Conservation (phyloP, 2,329 filamentous ascomycete species). For the Stemphylium beticola region DNA sequence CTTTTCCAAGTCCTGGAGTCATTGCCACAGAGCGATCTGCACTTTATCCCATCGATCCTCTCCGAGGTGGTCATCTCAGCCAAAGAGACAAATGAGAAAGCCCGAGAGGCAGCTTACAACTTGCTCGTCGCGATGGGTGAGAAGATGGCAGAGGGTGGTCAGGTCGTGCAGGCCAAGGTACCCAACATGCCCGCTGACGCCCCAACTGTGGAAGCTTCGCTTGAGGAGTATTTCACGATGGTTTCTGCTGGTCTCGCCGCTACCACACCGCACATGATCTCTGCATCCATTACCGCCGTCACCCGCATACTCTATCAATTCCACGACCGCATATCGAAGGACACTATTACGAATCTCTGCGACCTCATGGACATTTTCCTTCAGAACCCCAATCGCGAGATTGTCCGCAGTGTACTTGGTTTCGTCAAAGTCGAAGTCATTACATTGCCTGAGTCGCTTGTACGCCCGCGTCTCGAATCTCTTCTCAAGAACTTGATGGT, state of each 20-base stretch:
- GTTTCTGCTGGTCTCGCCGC: conserved; percentile 93
- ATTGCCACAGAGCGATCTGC: conserved; percentile 77
- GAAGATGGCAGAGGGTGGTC: conserved; percentile 75
- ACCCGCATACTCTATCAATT: conserved; percentile 95
- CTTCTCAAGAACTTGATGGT: conserved; percentile 90
- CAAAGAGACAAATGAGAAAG: conserved; percentile 97
- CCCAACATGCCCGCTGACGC: conserved; percentile 85
- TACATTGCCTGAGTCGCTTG: conserved; percentile 77
- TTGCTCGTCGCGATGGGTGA: conserved; percentile 87
- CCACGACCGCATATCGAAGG: conserved; percentile 69
- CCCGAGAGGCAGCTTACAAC: conserved; percentile 86
- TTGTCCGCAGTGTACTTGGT: conserved; percentile 90
- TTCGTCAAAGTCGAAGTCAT: conserved; percentile 97
- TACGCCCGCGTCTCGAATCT: conserved; percentile 76
- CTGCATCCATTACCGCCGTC: conserved; percentile 92
- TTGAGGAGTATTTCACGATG: conserved; percentile 99
- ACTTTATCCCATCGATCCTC: conserved; percentile 90
- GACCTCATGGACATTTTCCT: conserved; percentile 96
- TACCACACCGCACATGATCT: conserved; percentile 95
- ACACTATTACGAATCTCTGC: conserved; percentile 81
- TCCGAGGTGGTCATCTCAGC: conserved; percentile 95
- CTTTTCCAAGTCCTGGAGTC: conserved; percentile 81
- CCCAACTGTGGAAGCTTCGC: conserved; percentile 75
- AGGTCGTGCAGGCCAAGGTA: conserved; percentile 85
- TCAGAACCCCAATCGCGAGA: conserved; percentile 94